phyloP scores from a whole-genome alignment of 2,329 filamentous ascomycete species.

The Hortaea sp. region DNA sequence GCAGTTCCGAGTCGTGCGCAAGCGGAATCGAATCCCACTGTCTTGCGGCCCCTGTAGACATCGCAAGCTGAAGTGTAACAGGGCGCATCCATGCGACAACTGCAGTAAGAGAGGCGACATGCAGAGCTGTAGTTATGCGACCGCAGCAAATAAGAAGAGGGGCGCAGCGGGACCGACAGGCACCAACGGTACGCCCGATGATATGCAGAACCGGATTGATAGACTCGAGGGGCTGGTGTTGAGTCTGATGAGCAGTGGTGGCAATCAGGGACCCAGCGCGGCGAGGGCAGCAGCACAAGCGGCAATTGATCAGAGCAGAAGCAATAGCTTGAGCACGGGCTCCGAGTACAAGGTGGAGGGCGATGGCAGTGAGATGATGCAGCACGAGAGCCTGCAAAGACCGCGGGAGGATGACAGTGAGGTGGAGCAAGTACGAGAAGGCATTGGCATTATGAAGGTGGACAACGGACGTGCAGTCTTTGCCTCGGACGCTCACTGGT shows the following conservation, averaged over 20 bases:
- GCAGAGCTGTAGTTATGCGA: constrained; percentile 73
- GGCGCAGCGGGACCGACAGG: constrained; percentile 25
- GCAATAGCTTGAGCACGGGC: constrained; percentile 29
- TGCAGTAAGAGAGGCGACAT: constrained; percentile 81
- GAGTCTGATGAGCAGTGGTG: constrained; percentile 85
- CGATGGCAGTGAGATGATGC: constrained; percentile 46
- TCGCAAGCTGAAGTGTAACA: constrained; percentile 95
- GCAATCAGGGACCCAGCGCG: constrained; percentile 45
- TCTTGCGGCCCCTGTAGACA: constrained; percentile 87
- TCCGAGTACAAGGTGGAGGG: constrained; percentile 41
- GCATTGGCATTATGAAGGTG: constrained; percentile 44
- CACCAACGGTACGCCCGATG: constrained; percentile 57
- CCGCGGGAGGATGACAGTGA: constrained; percentile 48
- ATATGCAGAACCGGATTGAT: constrained; percentile 98
- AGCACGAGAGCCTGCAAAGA: constrained; percentile 36
- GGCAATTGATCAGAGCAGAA: constrained; percentile 37
- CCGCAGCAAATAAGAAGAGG: constrained; percentile 61
- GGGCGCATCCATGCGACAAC: constrained; percentile 83
- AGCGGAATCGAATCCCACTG: constrained; percentile 81
- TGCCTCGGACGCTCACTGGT: constrained; percentile 44
- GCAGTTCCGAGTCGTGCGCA: constrained; percentile 78
- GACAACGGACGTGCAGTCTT: constrained; percentile 40
- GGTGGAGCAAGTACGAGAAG: constrained; percentile 43
- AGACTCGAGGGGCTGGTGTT: constrained; percentile 84
- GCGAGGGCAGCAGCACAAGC: constrained; percentile 48